These are phyloP conservation scores for Phycomyces nitens DNA, from an alignment of 192 early-diverging fungal species.

Conservation along the genomic window DNA sequence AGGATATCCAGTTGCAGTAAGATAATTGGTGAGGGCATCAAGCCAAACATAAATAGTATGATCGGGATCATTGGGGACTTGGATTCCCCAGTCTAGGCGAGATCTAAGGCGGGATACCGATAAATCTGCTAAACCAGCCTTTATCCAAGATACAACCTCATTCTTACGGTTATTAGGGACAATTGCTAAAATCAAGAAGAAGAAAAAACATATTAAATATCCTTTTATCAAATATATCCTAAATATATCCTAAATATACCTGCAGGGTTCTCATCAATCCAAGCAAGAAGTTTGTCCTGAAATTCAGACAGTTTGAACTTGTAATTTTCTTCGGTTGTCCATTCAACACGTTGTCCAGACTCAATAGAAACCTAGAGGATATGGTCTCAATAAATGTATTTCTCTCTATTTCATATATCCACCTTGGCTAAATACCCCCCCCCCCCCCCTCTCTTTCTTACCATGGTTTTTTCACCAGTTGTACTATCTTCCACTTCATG, in stretches of 20 bases:
- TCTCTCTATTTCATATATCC: background rate
- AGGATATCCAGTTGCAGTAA: constrained; percentile 84
- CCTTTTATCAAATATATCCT: too few species aligned
- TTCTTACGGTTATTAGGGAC: constrained; percentile 58
- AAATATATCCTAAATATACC: too few species aligned
- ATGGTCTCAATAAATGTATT: background rate
- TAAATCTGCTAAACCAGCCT: constrained; percentile 63
- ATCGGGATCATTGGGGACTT: constrained; percentile 79
- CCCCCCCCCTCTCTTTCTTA: too few species aligned
- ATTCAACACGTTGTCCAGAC: constrained; percentile 81
- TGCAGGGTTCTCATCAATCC: constrained; percentile 67
- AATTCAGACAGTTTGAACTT: constrained; percentile 80
- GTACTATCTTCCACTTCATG: constrained; percentile 56
- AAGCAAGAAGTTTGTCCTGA: constrained; percentile 53
- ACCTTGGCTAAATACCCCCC: too few species aligned
- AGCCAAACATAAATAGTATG: constrained; percentile 98
- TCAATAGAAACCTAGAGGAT: constrained; percentile 62
- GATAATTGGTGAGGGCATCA: constrained; percentile 91
- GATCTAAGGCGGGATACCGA: constrained; percentile 81
- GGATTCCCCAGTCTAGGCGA: constrained; percentile 86
- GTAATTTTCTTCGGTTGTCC: constrained; percentile 92
- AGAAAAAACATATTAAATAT: too few species aligned
- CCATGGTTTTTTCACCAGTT: constrained; percentile 46
- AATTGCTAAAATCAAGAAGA: constrained; percentile 45
- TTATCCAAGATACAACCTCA: constrained; percentile 64